Evolutionary conservation across 257 asterid genomes (phyloP).

Genomic region (Verbena officinalis): DNA sequence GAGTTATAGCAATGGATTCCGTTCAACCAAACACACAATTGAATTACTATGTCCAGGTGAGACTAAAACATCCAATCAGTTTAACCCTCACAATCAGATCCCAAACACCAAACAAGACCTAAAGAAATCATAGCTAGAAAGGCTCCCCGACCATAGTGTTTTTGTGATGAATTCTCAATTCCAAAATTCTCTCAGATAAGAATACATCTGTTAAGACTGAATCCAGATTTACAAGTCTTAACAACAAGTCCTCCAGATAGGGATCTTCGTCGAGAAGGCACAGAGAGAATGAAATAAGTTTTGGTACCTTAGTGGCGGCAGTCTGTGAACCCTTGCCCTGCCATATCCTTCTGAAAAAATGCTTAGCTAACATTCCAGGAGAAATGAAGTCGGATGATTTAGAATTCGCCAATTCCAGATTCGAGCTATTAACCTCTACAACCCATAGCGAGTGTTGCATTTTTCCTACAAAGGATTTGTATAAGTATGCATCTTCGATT

Average conservation of each 20-base stretch:
- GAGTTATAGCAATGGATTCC: neutral
- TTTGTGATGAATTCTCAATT: neutral
- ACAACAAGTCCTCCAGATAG: conserved; percentile 13
- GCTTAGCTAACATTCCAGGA: conserved; percentile 53
- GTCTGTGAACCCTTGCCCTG: conserved; percentile 89
- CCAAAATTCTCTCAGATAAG: neutral
- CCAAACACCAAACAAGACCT: neutral
- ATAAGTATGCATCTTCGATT: conserved; percentile 7
- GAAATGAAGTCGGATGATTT: conserved; percentile 49
- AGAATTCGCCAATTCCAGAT: conserved; percentile 44
- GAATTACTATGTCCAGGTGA: conserved; percentile 2
- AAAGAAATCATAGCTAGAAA: conserved; percentile 24
- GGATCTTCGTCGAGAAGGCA: conserved; percentile 29
- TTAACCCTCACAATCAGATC: conserved; percentile 5
- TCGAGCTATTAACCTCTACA: conserved; percentile 60
- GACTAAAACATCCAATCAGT: conserved; percentile 3
- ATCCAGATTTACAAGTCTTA: conserved; percentile 11
- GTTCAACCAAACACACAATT: conserved; percentile 8
- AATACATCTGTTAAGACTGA: neutral
- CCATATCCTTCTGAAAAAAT: conserved; percentile 89
- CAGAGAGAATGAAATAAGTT: conserved; percentile 35
- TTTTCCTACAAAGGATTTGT: conserved; percentile 59
- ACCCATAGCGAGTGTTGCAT: conserved; percentile 95
- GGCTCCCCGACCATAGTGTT: neutral
- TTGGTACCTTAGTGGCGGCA: conserved; percentile 88